Base-by-base conservation (phyloP, 768 basidiomycete genomes). In the Panellus pusillus region DNA sequence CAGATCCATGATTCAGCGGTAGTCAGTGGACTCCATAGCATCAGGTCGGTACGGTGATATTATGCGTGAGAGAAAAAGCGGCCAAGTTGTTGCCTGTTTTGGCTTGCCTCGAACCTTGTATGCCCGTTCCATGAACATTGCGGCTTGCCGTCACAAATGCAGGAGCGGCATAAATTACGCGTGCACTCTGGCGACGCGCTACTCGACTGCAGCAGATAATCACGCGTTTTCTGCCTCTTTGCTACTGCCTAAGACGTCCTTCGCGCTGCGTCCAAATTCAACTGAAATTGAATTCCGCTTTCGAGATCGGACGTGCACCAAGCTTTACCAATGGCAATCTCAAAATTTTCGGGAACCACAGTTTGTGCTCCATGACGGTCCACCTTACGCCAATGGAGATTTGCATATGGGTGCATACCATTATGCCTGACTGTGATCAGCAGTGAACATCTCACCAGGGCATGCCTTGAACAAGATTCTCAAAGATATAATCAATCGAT, bases 311-410 rank as follows among this genome's bases (percentile, higher is more conserved):
- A 91, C 89, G 4, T 86, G 86, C 35, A 84, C 87, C 27, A 78
- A 79, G 4, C 73, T 98, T 11, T 98, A 98, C 66, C 67, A 68
- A 42, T 87, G 85, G 87, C 89, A 91, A 92, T 80, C 76, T 71
- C 72, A 83, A 56, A 83, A 89, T 63, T 80, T 75, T 12, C 72
- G 78, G 31, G 81, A 89, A 3, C 81, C 84, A 1, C 65, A 84
- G 28, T 98, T 94, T 63, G 86, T 97, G 12, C 75, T 95, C 47
- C 94, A 96, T 60, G 96, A 99, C 68, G 97, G 96, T 0, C 96
- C 96, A 29, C 97, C 97, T 0, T 98, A 98, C 65, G 96, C 96
- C 2, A 99, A 99, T 66, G 97, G 97, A 0, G 82, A 91, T 66
- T 73, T 99, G 38, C 96, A 99, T 66, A 94, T 95, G 77, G 96